Base-by-base conservation (phyloP, 345 rosid species). In the Eucalyptus sp. region DNA sequence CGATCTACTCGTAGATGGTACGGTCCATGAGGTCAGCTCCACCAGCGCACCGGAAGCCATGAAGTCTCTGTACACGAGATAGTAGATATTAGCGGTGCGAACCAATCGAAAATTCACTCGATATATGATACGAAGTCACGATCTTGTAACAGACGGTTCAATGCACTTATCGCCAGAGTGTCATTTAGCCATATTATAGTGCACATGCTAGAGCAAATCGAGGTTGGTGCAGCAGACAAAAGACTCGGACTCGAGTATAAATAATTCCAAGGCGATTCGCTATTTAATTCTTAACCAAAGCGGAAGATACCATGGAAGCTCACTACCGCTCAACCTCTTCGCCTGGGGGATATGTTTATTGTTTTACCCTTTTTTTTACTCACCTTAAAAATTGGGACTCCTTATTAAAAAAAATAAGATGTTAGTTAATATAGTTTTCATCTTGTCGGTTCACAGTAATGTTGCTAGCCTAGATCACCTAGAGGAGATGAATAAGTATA, bases 21-120 rank as follows among this genome's bases (percentile, higher is more conserved):
- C 25, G 25, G 64, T 27, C 64, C 64, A 58, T 25, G 29, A 25
- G 29, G n/a, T 5, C 3, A 24, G 7, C 64, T 58, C 64, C 64
- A 31, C 18, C 2, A 5, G 22, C 1, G 3, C 10, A 7, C 1
- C 4, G 2, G 6, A 15, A n/a, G 11, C 10, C 20, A 31, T 31
- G 41, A 15, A 31, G 79, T 66, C 79, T 31, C 22, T 8, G 1
- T 4, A 15, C 22, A 15, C 22, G 79, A 31, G 41, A 8, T n/a
- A 4, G 37, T 18, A 31, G 33, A 15, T 16, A 16, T 31, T 66
- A 8, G 20, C 5, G 3, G 0, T 25, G 14, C 4, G 2, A 1
- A 58, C 44, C 3, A 6, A 68, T 10, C 24, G 20, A 33, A 10
- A 68, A 68, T 33, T 68, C 24, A 18, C 81, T 71, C 44, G 3